Evolutionary conservation across 163 green algal species (phyloP).

Genomic region (Coccomyxa subellipsoidea): DNA sequence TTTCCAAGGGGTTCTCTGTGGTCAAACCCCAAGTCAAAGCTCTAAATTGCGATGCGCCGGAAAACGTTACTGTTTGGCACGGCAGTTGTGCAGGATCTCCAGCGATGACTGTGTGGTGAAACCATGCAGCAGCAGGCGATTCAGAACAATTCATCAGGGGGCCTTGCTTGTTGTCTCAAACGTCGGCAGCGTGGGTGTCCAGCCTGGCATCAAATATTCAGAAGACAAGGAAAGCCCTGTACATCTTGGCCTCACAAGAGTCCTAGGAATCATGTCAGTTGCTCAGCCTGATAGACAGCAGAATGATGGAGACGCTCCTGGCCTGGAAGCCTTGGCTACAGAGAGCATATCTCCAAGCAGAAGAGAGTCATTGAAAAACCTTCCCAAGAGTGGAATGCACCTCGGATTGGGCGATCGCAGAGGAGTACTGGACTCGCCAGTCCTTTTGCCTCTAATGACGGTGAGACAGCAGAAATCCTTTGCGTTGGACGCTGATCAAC

Average conservation of each 20-base stretch:
- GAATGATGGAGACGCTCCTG: not conserved
- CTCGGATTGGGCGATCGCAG: not conserved
- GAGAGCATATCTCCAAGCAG: not conserved
- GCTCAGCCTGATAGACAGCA: not conserved
- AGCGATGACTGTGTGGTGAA: not conserved
- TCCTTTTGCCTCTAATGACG: conserved; percentile 19
- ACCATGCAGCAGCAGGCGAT: not conserved
- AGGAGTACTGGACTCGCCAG: conserved; percentile 17
- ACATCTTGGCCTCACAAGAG: not conserved
- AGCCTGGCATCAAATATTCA: not conserved
- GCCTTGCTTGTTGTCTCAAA: not conserved
- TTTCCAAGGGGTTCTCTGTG: too few species aligned
- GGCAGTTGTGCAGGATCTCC: not conserved
- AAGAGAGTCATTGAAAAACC: not conserved
- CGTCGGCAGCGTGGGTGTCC: not conserved
- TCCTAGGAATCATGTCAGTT: not conserved
- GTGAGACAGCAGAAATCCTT: not conserved
- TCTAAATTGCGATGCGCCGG: not conserved
- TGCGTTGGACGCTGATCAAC: not conserved
- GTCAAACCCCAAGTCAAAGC: not conserved
- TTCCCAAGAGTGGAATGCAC: not conserved
- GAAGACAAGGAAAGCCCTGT: not conserved
- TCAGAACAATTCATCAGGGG: not conserved
- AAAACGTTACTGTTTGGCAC: not conserved
- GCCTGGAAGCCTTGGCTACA: not conserved